Evolutionary conservation across 202 grass and related monocot genomes (phyloP).

Genomic region (Musa balbisiana): DNA sequence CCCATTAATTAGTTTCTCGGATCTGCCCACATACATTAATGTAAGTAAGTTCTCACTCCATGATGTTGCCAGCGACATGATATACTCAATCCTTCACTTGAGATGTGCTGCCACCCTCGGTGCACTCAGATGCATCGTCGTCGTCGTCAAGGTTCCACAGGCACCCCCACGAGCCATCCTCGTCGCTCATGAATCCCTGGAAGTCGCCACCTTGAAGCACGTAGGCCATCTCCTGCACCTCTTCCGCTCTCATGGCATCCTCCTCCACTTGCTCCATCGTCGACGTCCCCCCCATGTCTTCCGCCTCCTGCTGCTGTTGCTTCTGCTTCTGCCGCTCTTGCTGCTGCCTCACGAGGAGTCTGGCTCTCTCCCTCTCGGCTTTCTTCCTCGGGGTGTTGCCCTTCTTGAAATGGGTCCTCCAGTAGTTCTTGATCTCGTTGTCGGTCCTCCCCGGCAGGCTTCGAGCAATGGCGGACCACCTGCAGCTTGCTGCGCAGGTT

Average conservation of each 20-base stretch:
- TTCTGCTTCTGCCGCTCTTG: neutral
- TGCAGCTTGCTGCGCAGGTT: neutral
- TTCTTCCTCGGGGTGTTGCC: slow-evolving; percentile 48
- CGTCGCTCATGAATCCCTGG: neutral
- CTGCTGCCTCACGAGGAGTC: slow-evolving; percentile 45
- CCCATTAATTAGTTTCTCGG: too few species aligned
- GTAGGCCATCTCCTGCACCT: neutral
- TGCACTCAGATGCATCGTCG: neutral
- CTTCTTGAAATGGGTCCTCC: slow-evolving; percentile 85
- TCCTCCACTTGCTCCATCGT: neutral
- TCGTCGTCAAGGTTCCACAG: neutral
- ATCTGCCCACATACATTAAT: too few species aligned
- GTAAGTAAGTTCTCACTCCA: too few species aligned
- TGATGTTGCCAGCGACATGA: too few species aligned
- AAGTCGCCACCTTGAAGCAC: neutral
- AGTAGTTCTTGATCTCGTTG: slow-evolving; percentile 99
- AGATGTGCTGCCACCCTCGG: slow-evolving; percentile 31
- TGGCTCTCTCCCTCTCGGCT: slow-evolving; percentile 36
- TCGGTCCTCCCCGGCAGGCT: slow-evolving; percentile 85
- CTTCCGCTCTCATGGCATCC: neutral
- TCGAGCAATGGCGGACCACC: slow-evolving; percentile 73
- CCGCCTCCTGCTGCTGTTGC: neutral
- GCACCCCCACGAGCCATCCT: neutral
- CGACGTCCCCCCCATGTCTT: too few species aligned
- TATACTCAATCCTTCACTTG: too few species aligned